phyloP scores from a whole-genome alignment of 2,329 filamentous ascomycete genomes.

The Alternaria metachromatica region DNA sequence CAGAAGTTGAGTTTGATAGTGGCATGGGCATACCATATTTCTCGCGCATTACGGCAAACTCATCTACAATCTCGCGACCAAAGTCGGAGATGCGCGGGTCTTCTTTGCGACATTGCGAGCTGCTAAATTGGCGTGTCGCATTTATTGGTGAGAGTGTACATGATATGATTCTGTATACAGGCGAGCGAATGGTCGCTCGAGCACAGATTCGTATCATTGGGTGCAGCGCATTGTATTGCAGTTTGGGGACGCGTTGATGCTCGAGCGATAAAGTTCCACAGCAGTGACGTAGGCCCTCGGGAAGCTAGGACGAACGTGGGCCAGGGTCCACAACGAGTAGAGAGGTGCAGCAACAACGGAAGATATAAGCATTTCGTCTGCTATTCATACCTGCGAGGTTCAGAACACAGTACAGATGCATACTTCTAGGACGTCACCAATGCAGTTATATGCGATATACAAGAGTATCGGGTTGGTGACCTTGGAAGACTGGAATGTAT shows the following conservation, averaged over 20 bases:
- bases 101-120: conserved; percentile 32
- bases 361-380: not conserved
- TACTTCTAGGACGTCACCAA: not conserved
- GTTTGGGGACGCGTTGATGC: conserved; percentile 11
- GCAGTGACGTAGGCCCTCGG: conserved; percentile 31
- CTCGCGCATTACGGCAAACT: conserved; percentile 65
- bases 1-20: no score
- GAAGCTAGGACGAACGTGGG: conserved; percentile 1
- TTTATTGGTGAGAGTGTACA: not conserved
- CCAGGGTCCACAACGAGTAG: conserved; percentile 4
- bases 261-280: conserved; percentile 11
- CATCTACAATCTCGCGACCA: conserved; percentile 63
- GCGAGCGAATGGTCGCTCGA: conserved; percentile 37
- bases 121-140: conserved; percentile 30
- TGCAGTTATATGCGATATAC: not conserved
- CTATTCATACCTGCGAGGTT: not conserved
- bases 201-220: conserved; percentile 40
- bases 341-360: not conserved
- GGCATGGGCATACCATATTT: conserved; percentile 58
- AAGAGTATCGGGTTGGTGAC: not conserved
- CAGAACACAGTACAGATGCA: not conserved
- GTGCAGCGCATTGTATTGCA: conserved; percentile 24
- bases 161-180: not conserved
- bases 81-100: conserved; percentile 61
- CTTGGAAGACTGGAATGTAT: not conserved